These are phyloP conservation scores for Podospora tetraspora DNA, from an alignment of 495 filamentous ascomycete species.

Conservation along the genomic window DNA sequence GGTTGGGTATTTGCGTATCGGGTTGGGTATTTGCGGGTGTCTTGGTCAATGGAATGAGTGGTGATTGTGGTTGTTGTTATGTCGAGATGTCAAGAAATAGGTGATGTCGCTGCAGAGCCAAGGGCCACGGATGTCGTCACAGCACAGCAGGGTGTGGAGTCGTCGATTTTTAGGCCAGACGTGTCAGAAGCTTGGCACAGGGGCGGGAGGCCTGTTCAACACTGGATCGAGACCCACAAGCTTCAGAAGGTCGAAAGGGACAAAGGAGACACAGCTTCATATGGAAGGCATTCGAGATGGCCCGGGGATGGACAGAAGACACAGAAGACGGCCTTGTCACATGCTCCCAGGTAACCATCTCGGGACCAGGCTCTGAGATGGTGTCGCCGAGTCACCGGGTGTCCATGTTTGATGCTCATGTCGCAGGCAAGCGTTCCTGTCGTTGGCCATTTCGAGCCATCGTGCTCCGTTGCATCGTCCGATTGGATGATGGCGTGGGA, in stretches of 20 bases:
- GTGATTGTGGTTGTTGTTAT: background rate
- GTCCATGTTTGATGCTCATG: background rate
- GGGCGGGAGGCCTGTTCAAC: background rate
- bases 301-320: background rate
- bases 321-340: background rate
- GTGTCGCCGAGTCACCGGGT: background rate
- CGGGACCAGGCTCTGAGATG: background rate
- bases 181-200: background rate
- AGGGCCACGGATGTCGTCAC: background rate
- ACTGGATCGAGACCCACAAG: background rate
- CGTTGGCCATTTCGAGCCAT: background rate
- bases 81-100: background rate
- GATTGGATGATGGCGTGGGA: background rate
- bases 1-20: background rate
- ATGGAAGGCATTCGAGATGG: background rate
- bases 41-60: background rate
- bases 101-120: background rate
- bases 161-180: background rate
- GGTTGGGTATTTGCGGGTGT: background rate
- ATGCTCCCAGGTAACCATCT: background rate
- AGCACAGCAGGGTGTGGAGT: background rate
- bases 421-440: background rate
- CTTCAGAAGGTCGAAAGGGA: background rate
- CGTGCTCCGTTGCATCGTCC: background rate
- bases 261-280: background rate